Evolutionary conservation across 2,329 filamentous ascomycete genomes (phyloP).

Genomic region (Fusarium temperatum): DNA sequence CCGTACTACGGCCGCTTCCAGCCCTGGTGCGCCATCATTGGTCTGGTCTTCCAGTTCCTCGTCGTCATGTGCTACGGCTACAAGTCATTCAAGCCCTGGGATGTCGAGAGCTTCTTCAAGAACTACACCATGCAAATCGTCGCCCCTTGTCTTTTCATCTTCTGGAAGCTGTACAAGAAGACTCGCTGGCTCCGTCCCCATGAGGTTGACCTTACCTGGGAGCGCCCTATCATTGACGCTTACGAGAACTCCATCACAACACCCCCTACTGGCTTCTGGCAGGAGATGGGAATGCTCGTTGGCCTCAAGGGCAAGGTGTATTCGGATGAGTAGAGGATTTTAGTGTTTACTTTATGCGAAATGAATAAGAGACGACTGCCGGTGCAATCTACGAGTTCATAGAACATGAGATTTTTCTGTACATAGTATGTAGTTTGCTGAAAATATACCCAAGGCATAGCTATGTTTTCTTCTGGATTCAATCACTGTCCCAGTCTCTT

Average conservation of each 20-base stretch:
- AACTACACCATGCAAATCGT: conserved; percentile 68
- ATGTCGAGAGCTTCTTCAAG: conserved; percentile 56
- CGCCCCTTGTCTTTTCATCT: conserved; percentile 61
- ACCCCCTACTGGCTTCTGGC: conserved; percentile 63
- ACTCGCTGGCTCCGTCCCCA: conserved; percentile 63
- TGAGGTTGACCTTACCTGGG: conserved; percentile 69
- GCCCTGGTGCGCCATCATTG: conserved; percentile 64
- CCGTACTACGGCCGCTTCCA: conserved; percentile 69
- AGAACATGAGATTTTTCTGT: conserved; percentile 21
- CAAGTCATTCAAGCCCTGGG: conserved; percentile 59
- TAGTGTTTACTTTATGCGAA: neutral
- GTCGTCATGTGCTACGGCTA: conserved; percentile 66
- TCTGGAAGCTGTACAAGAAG: conserved; percentile 71
- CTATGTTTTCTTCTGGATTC: conserved; percentile 11
- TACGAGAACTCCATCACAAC: conserved; percentile 63
- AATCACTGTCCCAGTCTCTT: neutral
- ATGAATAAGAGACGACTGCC: conserved; percentile 1
- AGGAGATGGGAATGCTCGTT: conserved; percentile 53
- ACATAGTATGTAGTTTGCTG: conserved; percentile 13
- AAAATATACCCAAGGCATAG: conserved; percentile 41
- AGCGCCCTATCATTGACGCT: conserved; percentile 66
- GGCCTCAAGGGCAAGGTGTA: conserved; percentile 23
- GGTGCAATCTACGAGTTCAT: conserved; percentile 19
- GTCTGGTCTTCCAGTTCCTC: conserved; percentile 52
- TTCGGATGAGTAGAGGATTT: neutral